A percentile compares a stretch with the other conserved stretches of the same genome.
Evolutionary conservation across 2,329 filamentous ascomycete species (phyloP).

Genomic region (Macrophomina phaseolina): DNA sequence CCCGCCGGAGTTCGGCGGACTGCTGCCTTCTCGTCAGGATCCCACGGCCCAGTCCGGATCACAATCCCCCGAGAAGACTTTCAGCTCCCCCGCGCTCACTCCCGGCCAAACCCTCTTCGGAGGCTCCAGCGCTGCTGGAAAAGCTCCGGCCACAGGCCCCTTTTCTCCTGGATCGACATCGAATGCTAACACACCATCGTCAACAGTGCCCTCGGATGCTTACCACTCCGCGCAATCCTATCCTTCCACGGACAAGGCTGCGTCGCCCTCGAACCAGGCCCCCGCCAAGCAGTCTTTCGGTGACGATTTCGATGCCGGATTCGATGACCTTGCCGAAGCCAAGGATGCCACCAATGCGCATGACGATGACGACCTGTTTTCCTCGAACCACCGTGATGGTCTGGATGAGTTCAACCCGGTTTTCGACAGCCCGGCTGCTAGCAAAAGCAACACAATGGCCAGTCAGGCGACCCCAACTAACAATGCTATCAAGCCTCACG

Average conservation of each 20-base stretch:
- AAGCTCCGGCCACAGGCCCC: slow-evolving; percentile 31
- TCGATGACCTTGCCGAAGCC: slow-evolving; percentile 82
- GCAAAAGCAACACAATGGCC: slow-evolving; percentile 54
- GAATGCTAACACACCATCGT: slow-evolving; percentile 46
- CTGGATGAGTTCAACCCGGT: slow-evolving; percentile 81
- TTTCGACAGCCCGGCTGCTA: slow-evolving; percentile 70
- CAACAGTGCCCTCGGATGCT: slow-evolving; percentile 48
- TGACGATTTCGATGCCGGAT: slow-evolving; percentile 77
- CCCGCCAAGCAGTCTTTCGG: slow-evolving; percentile 62
- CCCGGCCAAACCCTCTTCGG: slow-evolving; percentile 50
- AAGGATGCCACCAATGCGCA: slow-evolving; percentile 70
- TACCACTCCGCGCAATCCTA: slow-evolving; percentile 50
- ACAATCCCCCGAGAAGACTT: slow-evolving; percentile 47
- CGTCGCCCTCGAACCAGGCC: slow-evolving; percentile 24
- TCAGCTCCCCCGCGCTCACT: slow-evolving; percentile 39
- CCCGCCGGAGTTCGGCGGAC: slow-evolving; percentile 60
- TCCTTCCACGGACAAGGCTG: slow-evolving; percentile 39
- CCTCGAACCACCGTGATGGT: slow-evolving; percentile 63
- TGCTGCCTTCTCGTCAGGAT: slow-evolving; percentile 61
- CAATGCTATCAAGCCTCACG: slow-evolving; percentile 27
- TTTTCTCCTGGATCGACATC: slow-evolving; percentile 44
- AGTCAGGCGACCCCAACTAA: slow-evolving; percentile 49
- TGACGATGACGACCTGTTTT: slow-evolving; percentile 80
- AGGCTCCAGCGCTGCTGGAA: slow-evolving; percentile 41
- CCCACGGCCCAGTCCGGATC: slow-evolving; percentile 48